Conservation (phyloP, 305 asterid genomes). For the Nicotiana rustica region DNA sequence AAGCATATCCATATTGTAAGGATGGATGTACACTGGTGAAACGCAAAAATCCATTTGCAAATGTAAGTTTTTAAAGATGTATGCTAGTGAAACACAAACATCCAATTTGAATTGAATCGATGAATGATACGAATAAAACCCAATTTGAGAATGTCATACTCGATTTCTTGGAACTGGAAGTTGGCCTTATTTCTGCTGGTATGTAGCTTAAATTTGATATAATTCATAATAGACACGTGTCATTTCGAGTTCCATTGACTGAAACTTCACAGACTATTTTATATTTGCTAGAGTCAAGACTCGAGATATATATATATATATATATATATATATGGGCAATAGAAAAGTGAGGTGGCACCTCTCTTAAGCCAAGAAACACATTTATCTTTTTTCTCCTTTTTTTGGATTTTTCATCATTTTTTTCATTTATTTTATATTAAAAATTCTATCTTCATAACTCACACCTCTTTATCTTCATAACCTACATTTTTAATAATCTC, state of each 20-base stretch:
- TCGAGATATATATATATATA: neutral
- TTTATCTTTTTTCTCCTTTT: too few relatives aligned
- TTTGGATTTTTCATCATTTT: too few relatives aligned
- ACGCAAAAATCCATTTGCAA: neutral
- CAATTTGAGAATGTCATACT: too few relatives aligned
- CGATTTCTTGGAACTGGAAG: too few relatives aligned
- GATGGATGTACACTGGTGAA: neutral
- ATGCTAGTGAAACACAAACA: neutral
- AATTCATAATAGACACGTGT: neutral
- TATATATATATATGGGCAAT: too few relatives aligned
- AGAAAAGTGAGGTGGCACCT: too few relatives aligned
- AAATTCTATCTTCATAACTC: too few relatives aligned
- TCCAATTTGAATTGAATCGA: neutral
- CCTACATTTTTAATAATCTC: too few relatives aligned
- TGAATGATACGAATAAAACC: too few relatives aligned
- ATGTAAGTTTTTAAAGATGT: neutral
- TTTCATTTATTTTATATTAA: too few relatives aligned
- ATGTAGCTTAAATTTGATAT: neutral
- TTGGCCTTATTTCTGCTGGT: neutral
- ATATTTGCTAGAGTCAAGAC: constrained; percentile 15
- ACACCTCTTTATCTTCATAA: too few relatives aligned
- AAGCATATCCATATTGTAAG: neutral
- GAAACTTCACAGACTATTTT: neutral
- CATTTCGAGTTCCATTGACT: neutral
- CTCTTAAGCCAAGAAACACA: too few relatives aligned